A percentile compares a stretch with the other conserved stretches of the same genome.
Conservation (phyloP, 768 basidiomycete genomes). For the Suillus luteus region DNA sequence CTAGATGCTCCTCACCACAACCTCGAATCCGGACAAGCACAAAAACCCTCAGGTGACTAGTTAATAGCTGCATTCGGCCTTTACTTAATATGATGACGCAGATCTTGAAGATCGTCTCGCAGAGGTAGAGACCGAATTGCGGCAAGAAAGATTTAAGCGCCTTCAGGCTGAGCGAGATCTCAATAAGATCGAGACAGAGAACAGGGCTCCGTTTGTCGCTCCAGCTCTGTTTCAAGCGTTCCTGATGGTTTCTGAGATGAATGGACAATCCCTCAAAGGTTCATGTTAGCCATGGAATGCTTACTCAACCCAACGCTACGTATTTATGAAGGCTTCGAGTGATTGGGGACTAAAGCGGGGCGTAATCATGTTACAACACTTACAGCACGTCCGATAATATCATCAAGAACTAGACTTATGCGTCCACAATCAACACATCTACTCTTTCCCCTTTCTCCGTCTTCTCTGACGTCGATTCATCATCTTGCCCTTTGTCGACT, state of each 20-base stretch:
- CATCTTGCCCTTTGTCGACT: not conserved
- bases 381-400: not conserved
- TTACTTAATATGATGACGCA: constrained; percentile 14
- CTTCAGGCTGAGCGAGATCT: constrained; percentile 31
- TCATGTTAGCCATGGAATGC: not conserved
- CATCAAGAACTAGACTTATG: not conserved
- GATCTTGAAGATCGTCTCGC: constrained; percentile 17
- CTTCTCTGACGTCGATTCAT: not conserved
- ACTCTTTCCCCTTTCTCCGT: not conserved
- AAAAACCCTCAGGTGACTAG: not conserved
- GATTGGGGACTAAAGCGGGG: not conserved
- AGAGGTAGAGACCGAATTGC: constrained; percentile 28
- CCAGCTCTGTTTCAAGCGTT: constrained; percentile 56
- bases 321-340: not conserved
- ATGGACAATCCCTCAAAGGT: not conserved
- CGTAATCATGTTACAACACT: not conserved
- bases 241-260: constrained; percentile 46
- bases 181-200: constrained; percentile 39
- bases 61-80: not conserved
- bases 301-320: not conserved
- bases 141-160: constrained; percentile 37
- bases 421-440: not conserved
- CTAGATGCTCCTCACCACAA: not conserved
- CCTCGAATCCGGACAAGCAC: not conserved
- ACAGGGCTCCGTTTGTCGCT: constrained; percentile 55